Base-by-base conservation (phyloP, 2,329 filamentous ascomycete genomes). In the Phyllosticta citrichinensis region DNA sequence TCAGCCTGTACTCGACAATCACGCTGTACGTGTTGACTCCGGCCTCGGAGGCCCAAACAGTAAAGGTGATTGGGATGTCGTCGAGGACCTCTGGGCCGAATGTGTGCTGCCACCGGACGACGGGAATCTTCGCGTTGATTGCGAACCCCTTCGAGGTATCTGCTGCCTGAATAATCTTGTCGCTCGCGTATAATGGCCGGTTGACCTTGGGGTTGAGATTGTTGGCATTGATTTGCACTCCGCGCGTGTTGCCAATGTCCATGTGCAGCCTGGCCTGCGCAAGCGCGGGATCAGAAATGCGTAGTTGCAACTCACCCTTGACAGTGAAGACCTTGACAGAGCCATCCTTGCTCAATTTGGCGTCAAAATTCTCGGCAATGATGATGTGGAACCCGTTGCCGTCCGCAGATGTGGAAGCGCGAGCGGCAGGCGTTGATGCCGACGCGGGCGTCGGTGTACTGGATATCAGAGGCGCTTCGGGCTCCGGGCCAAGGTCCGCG, bases 131-230 rank as follows among this genome's bases (percentile, higher is more conserved):
- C 72, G 96, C 95, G 77, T 97, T 97, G 25, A 91, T 86, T 0
- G 94, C 94, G 80, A 99, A 99, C 24, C 91, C 90, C 70, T 92
- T 92, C 51, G 85, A 82, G 2, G 84, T 81, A 71, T 97, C 96
- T 75, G 88, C 91, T 75, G 97, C 87, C 76, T 97, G 94, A 65
- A 99, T 93, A 25, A 83, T 78, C 72, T 90, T 94, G 68, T 86
- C 84, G 71, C 81, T 87, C 71, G 87, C 91, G 81, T 97, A 99
- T 12, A 89, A 80, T 59, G 84, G 83, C 72, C 90, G 92, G 78
- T 99, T 93, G 60, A 99, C 93, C 73, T 97, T 97, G 58, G 94
- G 94, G 73, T 99, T 94, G 50, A 93, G 94, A 68, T 91, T 88
- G 73, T 99, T 94, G 50, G 93, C 94, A 68, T 91, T 88, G 79